Evolutionary conservation across 2,329 filamentous ascomycete genomes (phyloP).

Genomic region (Sphaerulina vaccinii): DNA sequence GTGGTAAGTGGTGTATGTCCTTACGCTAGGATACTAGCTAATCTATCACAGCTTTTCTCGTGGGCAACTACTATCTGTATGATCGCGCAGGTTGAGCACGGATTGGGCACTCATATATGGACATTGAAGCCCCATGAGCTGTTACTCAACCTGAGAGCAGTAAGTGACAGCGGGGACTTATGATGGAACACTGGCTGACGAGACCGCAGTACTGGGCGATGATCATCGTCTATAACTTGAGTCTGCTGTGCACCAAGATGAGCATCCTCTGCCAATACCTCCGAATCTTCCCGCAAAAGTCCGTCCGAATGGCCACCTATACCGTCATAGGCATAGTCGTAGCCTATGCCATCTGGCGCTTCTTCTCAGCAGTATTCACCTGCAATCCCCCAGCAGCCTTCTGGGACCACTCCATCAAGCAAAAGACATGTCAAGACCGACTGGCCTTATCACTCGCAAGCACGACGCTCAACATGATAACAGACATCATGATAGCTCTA

Average conservation of each 20-base stretch:
- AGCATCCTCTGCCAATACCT: conserved; percentile 51
- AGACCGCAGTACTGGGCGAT: conserved; percentile 9
- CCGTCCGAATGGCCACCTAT: conserved; percentile 36
- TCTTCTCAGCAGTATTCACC: conserved; percentile 42
- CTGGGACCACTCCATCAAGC: conserved; percentile 38
- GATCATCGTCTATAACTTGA: conserved; percentile 39
- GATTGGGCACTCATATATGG: conserved; percentile 9
- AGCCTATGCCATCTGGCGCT: conserved; percentile 34
- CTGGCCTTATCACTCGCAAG: conserved; percentile 33
- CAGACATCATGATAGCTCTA: conserved; percentile 37
- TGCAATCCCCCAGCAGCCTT: conserved; percentile 41
- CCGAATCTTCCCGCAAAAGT: conserved; percentile 44
- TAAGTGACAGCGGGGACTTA: neutral
- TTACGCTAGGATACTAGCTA: neutral
- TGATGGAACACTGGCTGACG: neutral
- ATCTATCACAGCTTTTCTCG: neutral
- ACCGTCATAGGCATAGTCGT: conserved; percentile 34
- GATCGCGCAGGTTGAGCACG: conserved; percentile 4
- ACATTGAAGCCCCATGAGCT: conserved; percentile 7
- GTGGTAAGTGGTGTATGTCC: conserved; percentile 1
- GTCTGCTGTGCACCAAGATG: conserved; percentile 42
- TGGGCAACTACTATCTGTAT: neutral
- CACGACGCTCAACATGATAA: conserved; percentile 38
- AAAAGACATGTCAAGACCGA: conserved; percentile 13
- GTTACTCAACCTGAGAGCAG: conserved; percentile 6